These are phyloP conservation scores for Chloris gayana DNA, from an alignment of 176 grass and related monocot species.

Conservation along the genomic window DNA sequence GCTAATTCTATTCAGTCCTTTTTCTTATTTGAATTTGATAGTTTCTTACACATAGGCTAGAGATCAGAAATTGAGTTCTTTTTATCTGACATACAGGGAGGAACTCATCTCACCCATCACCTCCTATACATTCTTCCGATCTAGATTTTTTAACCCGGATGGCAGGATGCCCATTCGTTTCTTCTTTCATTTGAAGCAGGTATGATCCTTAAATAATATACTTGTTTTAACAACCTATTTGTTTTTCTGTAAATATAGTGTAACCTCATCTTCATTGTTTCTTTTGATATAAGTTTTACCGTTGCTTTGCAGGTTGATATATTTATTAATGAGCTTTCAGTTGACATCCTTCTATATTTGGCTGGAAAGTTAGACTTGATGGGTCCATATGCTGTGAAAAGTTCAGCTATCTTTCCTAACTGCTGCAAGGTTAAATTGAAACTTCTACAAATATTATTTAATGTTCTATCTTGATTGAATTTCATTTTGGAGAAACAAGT, in stretches of 20 bases:
- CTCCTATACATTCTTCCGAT: slow-evolving; percentile 71
- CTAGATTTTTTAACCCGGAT: slow-evolving; percentile 46
- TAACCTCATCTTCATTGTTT: slow-evolving; percentile 34
- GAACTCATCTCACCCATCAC: slow-evolving; percentile 67
- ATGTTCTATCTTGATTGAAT: not conserved
- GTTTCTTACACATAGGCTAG: slow-evolving; percentile 8
- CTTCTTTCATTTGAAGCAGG: slow-evolving; percentile 71
- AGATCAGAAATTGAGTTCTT: slow-evolving; percentile 42
- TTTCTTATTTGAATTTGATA: slow-evolving; percentile 25
- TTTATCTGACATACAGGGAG: slow-evolving; percentile 59
- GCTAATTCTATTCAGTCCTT: slow-evolving; percentile 10
- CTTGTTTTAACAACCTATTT: slow-evolving; percentile 14
- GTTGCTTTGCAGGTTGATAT: slow-evolving; percentile 75
- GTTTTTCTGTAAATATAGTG: slow-evolving; percentile 21
- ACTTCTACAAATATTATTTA: slow-evolving; percentile 17
- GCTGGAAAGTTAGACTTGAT: slow-evolving; percentile 69
- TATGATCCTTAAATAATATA: slow-evolving; percentile 34
- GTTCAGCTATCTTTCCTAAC: slow-evolving; percentile 78
- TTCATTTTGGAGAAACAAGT: slow-evolving; percentile 15
- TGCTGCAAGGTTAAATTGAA: slow-evolving; percentile 69
- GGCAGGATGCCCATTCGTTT: slow-evolving; percentile 43
- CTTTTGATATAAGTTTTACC: slow-evolving; percentile 19
- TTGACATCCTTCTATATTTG: slow-evolving; percentile 83
- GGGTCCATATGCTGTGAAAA: slow-evolving; percentile 85
- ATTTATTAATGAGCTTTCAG: slow-evolving; percentile 70